These are phyloP conservation scores for Daldinia loculata DNA, from an alignment of 495 filamentous ascomycete species.

Conservation along the genomic window DNA sequence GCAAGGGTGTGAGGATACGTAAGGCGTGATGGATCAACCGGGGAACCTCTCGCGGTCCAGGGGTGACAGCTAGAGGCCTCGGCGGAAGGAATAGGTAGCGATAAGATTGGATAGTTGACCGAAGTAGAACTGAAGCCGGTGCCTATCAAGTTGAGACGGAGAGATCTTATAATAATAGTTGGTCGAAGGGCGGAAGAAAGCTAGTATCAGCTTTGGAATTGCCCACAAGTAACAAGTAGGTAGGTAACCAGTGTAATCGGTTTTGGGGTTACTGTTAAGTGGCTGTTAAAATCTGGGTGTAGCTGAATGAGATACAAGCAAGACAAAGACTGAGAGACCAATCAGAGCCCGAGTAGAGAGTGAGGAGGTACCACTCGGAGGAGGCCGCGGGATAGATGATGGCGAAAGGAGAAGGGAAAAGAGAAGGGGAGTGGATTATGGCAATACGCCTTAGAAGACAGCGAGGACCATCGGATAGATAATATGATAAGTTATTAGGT, in stretches of 20 bases:
- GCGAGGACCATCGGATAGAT: slow-evolving; percentile 27
- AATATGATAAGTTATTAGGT: slow-evolving; percentile 19
- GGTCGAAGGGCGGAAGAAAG: slow-evolving; percentile 13
- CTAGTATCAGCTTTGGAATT: slow-evolving; percentile 10
- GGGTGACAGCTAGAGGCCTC: slow-evolving; percentile 20
- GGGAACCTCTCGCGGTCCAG: slow-evolving; percentile 30
- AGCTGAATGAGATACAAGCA: slow-evolving; percentile 22
- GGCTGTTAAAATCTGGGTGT: slow-evolving; percentile 25
- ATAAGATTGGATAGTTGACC: slow-evolving; percentile 24
- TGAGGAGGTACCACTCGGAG: slow-evolving; percentile 38
- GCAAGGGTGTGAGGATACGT: slow-evolving; percentile 34
- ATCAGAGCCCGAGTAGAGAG: slow-evolving; percentile 23
- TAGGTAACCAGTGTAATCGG: slow-evolving; percentile 22
- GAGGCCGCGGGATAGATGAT: slow-evolving; percentile 26
- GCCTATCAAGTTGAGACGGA: slow-evolving; percentile 16
- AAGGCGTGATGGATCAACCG: slow-evolving; percentile 38
- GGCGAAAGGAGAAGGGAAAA: slow-evolving; percentile 5
- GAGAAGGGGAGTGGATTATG: slow-evolving; percentile 8
- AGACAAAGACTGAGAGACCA: slow-evolving; percentile 30
- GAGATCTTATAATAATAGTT: slow-evolving; percentile 2
- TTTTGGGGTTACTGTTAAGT: slow-evolving; percentile 11
- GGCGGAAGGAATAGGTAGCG: slow-evolving; percentile 22
- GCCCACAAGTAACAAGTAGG: slow-evolving; percentile 11
- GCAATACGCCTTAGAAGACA: slow-evolving; percentile 24
- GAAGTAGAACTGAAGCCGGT: slow-evolving; percentile 16